Evolutionary conservation across 106 monocot genomes (phyloP), one percentile per base, ranked within the genome.

Genomic region (Vanilla planifolia): DNA sequence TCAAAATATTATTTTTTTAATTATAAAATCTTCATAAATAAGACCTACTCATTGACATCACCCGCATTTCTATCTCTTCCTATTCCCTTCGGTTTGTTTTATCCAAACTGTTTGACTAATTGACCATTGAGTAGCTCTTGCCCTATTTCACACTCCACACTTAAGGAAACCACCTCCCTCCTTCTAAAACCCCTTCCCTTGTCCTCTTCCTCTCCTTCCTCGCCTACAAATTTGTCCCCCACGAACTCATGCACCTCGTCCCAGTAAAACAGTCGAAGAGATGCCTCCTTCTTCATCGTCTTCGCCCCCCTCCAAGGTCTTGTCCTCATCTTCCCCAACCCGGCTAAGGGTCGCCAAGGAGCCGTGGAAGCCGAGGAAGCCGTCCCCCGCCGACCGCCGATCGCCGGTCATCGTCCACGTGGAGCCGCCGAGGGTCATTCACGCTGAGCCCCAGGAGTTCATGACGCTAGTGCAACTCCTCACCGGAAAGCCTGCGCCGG

Each of bases 401-500:
- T 59, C 57, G 0, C 60, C 66, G 2, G 66, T 53, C 5, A 62
- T 67, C 16, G 61, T 74, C 11, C 43, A 67, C 47, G 17, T 59
- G 50, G 43, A 60, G 26, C 39, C 65, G 5, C 65, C 58, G 19
- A 65, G 33, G 41, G 36, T 74, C 41, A 67, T 67, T 14, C 66
- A 61, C 28, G 73, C 67, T 1, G 24, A 34, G 20, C 73, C 73
- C 22, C 67, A 67, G 34, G 73, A 74, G n/a, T 74, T 74, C 60
- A 74, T 61, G 67, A 61, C 26, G 27, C 36, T 74, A 55, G 74
- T 67, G 8, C 66, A 62, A 21, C 48, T 61, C 29, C 67, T 67
- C n/a, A 74, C 66, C 8, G 74, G 67, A 1, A 66, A 73, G 4
- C 25, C 44, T 0, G 28, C 28, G 15, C 28, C 48, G 23, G 48